phyloP scores from a whole-genome alignment of 2,329 filamentous ascomycete species.

The Ophiostoma angusticollis region DNA sequence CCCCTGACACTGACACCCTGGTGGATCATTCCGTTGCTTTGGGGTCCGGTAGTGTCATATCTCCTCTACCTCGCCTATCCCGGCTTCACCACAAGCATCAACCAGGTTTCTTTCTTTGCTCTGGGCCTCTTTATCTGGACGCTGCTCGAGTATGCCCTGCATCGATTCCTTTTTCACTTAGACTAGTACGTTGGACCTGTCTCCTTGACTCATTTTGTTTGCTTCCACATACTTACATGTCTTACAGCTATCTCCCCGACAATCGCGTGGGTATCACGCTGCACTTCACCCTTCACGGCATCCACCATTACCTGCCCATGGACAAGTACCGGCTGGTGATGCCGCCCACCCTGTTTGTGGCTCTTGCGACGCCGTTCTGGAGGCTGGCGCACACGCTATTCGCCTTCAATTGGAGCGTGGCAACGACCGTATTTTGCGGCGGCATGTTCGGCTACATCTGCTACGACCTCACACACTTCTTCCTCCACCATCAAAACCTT shows the following conservation, averaged over 20 bases:
- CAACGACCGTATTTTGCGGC: conserved; percentile 67
- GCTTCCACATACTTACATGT: neutral
- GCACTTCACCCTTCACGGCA: conserved; percentile 90
- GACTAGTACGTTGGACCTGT: conserved; percentile 54
- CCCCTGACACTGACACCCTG: conserved; percentile 91
- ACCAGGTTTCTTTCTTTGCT: conserved; percentile 49
- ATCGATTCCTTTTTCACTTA: conserved; percentile 86
- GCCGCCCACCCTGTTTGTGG: conserved; percentile 79
- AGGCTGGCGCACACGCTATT: conserved; percentile 75
- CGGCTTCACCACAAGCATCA: conserved; percentile 39
- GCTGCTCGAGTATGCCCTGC: conserved; percentile 75
- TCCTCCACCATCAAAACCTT: conserved; percentile 88
- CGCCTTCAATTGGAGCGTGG: conserved; percentile 73
- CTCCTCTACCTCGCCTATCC: conserved; percentile 53
- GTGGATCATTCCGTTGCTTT: conserved; percentile 76
- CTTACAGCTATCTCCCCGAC: conserved; percentile 66
- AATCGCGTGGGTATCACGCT: conserved; percentile 74
- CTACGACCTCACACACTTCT: conserved; percentile 98
- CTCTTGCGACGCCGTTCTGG: conserved; percentile 82
- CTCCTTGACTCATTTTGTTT: neutral
- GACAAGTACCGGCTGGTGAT: conserved; percentile 94
- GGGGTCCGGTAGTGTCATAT: conserved; percentile 70
- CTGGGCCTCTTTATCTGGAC: conserved; percentile 74
- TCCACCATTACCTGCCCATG: conserved; percentile 99
- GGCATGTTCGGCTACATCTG: conserved; percentile 91